phyloP scores from a whole-genome alignment of 495 filamentous ascomycete genomes.

The Penicillium soppii region DNA sequence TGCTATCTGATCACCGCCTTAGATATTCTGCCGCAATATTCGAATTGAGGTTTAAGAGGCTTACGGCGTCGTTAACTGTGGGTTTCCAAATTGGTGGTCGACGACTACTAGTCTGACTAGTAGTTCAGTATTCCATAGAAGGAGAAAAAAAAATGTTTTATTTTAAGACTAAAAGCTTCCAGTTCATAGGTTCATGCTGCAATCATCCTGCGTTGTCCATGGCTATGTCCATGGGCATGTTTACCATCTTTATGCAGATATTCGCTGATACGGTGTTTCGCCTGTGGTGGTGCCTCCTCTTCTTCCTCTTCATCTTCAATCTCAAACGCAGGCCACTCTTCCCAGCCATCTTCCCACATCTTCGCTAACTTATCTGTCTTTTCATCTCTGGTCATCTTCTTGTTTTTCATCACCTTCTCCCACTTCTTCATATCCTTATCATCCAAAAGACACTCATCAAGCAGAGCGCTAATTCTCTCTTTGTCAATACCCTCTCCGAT shows the following conservation, averaged over 20 bases:
- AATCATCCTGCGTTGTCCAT: slow-evolving; percentile 7
- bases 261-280: slow-evolving; percentile 32
- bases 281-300: slow-evolving; percentile 8
- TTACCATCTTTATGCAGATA: slow-evolving; percentile 42
- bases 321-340: slow-evolving; percentile 49
- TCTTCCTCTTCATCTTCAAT: slow-evolving; percentile 40
- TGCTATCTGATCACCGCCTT: neutral
- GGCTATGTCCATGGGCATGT: slow-evolving; percentile 29
- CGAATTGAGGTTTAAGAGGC: too few species aligned
- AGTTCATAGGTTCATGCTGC: neutral
- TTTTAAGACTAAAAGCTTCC: too few species aligned
- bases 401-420: slow-evolving; percentile 49
- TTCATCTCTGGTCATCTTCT: slow-evolving; percentile 25
- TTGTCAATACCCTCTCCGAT: slow-evolving; percentile 55
- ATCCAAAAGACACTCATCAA: slow-evolving; percentile 52
- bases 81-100: too few species aligned
- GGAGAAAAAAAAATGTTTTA: too few species aligned
- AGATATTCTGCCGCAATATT: slow-evolving; percentile 1
- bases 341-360: slow-evolving; percentile 57
- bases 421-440: slow-evolving; percentile 50
- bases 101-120: too few species aligned
- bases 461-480: slow-evolving; percentile 33
- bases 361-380: slow-evolving; percentile 38
- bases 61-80: too few species aligned
- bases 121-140: neutral